phyloP scores from a whole-genome alignment of 257 asterid genomes.

The Lycium barbarum region DNA sequence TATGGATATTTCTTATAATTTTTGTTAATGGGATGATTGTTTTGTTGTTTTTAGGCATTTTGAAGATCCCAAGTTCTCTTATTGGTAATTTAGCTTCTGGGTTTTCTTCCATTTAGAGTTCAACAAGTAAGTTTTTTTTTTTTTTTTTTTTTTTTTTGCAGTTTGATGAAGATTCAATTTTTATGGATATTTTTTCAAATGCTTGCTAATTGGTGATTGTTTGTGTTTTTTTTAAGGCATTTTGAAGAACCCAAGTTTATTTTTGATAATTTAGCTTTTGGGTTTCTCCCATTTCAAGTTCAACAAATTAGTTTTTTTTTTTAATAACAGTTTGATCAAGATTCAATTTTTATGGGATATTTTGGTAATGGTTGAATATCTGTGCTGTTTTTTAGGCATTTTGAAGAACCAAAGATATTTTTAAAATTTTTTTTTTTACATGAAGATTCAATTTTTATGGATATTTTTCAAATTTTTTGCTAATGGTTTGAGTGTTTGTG shows the following conservation, averaged over 20 bases:
- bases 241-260: constrained; percentile 31
- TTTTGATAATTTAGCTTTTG: neutral
- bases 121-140: neutral
- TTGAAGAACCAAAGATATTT: constrained; percentile 26
- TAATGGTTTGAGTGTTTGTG: neutral
- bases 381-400: neutral
- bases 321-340: neutral
- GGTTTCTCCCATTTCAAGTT: neutral
- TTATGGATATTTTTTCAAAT: neutral
- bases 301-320: neutral
- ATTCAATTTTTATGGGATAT: neutral
- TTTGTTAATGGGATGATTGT: neutral
- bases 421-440: too few species aligned
- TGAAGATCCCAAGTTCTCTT: neutral
- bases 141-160: neutral
- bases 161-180: neutral
- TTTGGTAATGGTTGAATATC: neutral
- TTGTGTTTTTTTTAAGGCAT: neutral
- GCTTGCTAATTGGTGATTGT: neutral
- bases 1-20: neutral
- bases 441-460: neutral
- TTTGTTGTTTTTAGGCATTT: neutral
- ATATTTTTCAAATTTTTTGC: neutral
- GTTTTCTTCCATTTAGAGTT: neutral
- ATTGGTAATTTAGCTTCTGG: too few species aligned